Evolutionary conservation across 441 rosid species (phyloP), one percentile per base, ranked within the genome.

Genomic region (Melastoma candidum): DNA sequence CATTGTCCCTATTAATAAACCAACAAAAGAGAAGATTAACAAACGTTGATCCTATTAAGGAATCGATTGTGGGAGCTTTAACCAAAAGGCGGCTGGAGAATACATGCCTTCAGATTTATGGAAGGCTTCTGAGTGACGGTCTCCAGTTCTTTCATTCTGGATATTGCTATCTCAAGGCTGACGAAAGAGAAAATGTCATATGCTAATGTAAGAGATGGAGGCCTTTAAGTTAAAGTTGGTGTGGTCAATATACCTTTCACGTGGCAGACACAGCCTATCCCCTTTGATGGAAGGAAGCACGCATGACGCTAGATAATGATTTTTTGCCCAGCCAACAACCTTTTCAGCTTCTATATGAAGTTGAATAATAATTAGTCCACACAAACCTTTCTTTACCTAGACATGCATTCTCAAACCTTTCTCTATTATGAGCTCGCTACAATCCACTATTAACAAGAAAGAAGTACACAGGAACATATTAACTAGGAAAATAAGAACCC

Each of bases 311-410:
- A 93, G 60, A 57, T 89, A 74, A 58, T 86, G 90, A 75, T 89
- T 93, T 77, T 77, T 84, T 3, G 97, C 95, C 99, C 97, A 86
- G 55, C 99, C 99, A 62, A 89, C 80, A 67, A 89, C 70, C 70
- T 84, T 89, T 76, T 86, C 96, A 68, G 96, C 89, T 78, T 84
- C 99, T 93, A 80, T 51, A 70, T 56, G 41, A 63, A 53, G 63
- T 60, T 60, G 60, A 26, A 12, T 11, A 54, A 55, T 46, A 46
- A 26, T 56, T 14, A 51, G 47, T 46, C 27, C 25, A 27, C 36
- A 3, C 36, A 29, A 29, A 3, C 3, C 36, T 3, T 29, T 29
- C 36, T 29, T 29, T 7, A 29, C 36, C 7, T 3, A 3, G 36
- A 29, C 36, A 29, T 29, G 36, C 7, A 3, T 29, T 29, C 7